phyloP scores from a whole-genome alignment of 768 basidiomycete species.

The Boletus barrowsii region DNA sequence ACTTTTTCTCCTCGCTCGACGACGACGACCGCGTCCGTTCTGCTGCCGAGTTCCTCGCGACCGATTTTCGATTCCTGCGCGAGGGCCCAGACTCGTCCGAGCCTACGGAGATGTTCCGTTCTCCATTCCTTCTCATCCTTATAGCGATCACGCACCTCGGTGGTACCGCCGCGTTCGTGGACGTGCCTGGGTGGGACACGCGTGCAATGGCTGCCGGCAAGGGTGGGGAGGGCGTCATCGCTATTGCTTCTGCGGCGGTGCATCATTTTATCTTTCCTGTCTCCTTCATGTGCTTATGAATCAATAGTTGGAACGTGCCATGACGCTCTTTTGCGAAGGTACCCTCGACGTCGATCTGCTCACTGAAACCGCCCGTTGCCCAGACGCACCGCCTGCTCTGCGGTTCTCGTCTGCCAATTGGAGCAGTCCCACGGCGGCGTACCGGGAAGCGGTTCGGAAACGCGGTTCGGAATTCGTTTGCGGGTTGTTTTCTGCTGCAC shows the following conservation, averaged over 20 bases:
- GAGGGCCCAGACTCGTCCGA: conserved; percentile 1
- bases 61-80: not conserved
- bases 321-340: not conserved
- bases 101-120: not conserved
- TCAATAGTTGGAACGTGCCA: not conserved
- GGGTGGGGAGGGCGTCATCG: conserved; percentile 1
- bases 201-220: not conserved
- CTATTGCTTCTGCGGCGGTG: conserved; percentile 3
- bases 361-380: not conserved
- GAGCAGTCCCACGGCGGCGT: not conserved
- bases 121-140: not conserved
- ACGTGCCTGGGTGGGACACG: conserved; percentile 1
- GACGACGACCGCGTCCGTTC: not conserved
- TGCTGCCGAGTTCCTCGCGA: not conserved
- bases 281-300: not conserved
- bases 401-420: conserved; percentile 2
- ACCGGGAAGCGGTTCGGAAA: not conserved
- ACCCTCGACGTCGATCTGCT: conserved; percentile 1
- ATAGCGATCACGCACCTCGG: not conserved
- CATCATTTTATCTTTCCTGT: not conserved
- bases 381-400: not conserved
- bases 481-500: not conserved
- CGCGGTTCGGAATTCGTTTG: not conserved
- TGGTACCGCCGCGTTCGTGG: not conserved
- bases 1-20: conserved; percentile 3